These are phyloP conservation scores for Papiliotrema fonsecae DNA, from an alignment of 1,284 basidiomycete genomes.

Conservation along the genomic window DNA sequence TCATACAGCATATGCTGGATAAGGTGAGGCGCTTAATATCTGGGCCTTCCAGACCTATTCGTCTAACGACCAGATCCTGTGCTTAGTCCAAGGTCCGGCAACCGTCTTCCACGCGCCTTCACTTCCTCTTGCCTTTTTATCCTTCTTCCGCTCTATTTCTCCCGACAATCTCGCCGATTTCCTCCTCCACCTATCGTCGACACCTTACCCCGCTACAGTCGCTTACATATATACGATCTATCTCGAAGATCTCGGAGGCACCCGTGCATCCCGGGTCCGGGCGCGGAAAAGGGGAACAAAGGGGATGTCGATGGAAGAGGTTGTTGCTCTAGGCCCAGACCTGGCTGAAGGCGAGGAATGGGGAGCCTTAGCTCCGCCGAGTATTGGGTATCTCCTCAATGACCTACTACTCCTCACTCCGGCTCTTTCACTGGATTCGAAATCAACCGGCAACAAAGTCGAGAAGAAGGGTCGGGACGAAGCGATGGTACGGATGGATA, in stretches of 20 bases:
- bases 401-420: not conserved
- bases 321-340: not conserved
- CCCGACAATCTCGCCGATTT: conserved; percentile 2
- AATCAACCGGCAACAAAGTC: too few relatives aligned
- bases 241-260: conserved; percentile 28
- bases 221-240: conserved; percentile 17
- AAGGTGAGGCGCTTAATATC: too few relatives aligned
- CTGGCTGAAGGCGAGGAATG: not conserved
- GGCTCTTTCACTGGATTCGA: too few relatives aligned
- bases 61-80: conserved; percentile 18
- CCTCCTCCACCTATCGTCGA: not conserved
- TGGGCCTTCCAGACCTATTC: too few relatives aligned
- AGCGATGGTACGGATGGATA: not conserved
- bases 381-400: not conserved
- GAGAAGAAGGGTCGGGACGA: not conserved
- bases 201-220: not conserved
- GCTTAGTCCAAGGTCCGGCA: conserved; percentile 1
- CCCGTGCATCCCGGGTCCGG: conserved; percentile 8
- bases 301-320: too few relatives aligned
- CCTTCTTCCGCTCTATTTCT: conserved; percentile 15
- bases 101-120: conserved; percentile 20
- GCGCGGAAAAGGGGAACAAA: too few relatives aligned
- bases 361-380: not conserved
- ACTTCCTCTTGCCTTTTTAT: conserved; percentile 14
- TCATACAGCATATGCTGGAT: too few relatives aligned